A percentile compares a stretch with the other conserved stretches of the same genome.
These are phyloP conservation scores for Aspergillus indologenus DNA, from an alignment of 495 filamentous ascomycete genomes.

Conservation along the genomic window DNA sequence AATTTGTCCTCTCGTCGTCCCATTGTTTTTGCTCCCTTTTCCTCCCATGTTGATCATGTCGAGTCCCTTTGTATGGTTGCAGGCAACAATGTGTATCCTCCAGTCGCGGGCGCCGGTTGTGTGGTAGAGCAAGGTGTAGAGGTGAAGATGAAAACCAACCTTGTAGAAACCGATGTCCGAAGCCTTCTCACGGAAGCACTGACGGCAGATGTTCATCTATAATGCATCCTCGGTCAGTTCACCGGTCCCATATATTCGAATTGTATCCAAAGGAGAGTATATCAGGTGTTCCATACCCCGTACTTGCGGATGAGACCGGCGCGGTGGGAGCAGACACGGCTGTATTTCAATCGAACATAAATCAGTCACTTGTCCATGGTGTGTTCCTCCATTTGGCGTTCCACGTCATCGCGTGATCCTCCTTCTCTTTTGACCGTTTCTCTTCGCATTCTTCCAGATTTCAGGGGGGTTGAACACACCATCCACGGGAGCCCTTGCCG, in stretches of 20 bases:
- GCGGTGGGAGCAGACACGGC: constrained; percentile 93
- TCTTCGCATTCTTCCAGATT: not conserved
- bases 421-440: not conserved
- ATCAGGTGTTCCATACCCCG: constrained; percentile 64
- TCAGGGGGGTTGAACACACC: constrained; percentile 53
- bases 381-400: constrained; percentile 13
- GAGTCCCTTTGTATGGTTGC: not conserved
- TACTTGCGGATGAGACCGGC: constrained; percentile 99
- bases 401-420: constrained; percentile 9
- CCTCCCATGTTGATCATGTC: not conserved
- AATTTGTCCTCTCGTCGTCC: not conserved
- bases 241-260: constrained; percentile 1
- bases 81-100: not conserved
- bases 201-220: constrained; percentile 92
- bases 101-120: not conserved
- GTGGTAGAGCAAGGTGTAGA: not conserved
- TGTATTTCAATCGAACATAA: constrained; percentile 35
- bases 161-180: constrained; percentile 96
- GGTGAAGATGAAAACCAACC: constrained; percentile 46
- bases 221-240: constrained; percentile 18
- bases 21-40: not conserved
- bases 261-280: not conserved
- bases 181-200: constrained; percentile 99
- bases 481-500: constrained; percentile 89
- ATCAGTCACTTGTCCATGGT: constrained; percentile 23